A percentile compares a stretch with the other conserved stretches of the same genome.
phyloP scores from a whole-genome alignment of 306 rosid genomes.

The Inga oerstediana region DNA sequence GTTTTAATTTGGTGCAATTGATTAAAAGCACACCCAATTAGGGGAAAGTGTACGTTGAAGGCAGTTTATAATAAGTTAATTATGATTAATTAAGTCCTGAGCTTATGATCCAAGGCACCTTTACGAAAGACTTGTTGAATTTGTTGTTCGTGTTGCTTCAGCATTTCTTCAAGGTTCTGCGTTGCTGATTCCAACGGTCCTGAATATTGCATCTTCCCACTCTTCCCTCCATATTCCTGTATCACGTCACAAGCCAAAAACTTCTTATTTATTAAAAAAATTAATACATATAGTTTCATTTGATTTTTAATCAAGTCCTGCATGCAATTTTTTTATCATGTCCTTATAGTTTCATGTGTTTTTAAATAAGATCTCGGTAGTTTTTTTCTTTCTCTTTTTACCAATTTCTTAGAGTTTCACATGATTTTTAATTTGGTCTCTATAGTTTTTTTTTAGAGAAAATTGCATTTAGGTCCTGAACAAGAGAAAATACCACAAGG shows the following conservation, averaged over 20 bases:
- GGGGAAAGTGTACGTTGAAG: not conserved
- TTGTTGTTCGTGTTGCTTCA: conserved; percentile 79
- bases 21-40: not conserved
- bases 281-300: too few relatives aligned
- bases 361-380: too few relatives aligned
- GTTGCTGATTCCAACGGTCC: conserved; percentile 70
- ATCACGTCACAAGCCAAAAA: not conserved
- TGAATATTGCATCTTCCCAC: conserved; percentile 60
- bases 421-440: too few relatives aligned
- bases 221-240: conserved; percentile 52
- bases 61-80: not conserved
- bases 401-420: too few relatives aligned
- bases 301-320: too few relatives aligned
- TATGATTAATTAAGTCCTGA: conserved; percentile 13
- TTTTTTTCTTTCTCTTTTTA: too few relatives aligned
- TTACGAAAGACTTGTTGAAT: conserved; percentile 75
- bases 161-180: conserved; percentile 74
- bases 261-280: not conserved
- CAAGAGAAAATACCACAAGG: too few relatives aligned
- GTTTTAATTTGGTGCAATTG: not conserved
- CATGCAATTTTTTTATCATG: too few relatives aligned
- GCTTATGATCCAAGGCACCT: conserved; percentile 58
- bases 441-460: too few relatives aligned
- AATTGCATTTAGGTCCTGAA: too few relatives aligned
- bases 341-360: too few relatives aligned